Evolutionary conservation across 2,329 filamentous ascomycete genomes (phyloP).

Genomic region (Bipolaris gigantea): DNA sequence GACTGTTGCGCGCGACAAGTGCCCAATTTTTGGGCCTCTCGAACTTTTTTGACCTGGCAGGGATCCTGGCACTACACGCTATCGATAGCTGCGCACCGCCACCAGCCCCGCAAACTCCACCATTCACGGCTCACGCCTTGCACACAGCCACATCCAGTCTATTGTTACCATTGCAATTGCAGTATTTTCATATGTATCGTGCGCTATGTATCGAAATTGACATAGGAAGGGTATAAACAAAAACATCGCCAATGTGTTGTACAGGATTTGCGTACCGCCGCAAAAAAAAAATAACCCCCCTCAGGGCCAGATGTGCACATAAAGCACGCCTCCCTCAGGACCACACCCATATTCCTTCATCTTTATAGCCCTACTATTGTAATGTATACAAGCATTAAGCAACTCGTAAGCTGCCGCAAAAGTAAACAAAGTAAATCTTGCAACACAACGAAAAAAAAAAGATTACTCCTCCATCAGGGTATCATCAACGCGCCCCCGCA

Average conservation of each 20-base stretch:
- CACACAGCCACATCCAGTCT: background rate
- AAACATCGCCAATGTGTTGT: constrained; percentile 11
- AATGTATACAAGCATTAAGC: constrained; percentile 16
- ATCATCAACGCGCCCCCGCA: constrained; percentile 32
- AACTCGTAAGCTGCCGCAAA: constrained; percentile 11
- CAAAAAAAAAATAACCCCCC: background rate
- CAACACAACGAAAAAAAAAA: constrained; percentile 5
- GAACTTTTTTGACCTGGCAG: constrained; percentile 20
- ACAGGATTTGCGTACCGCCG: constrained; percentile 6
- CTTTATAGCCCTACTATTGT: constrained; percentile 4
- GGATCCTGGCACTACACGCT: constrained; percentile 13
- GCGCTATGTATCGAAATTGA: constrained; percentile 3
- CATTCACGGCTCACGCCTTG: background rate
- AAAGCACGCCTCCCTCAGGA: constrained; percentile 3
- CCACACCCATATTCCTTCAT: background rate
- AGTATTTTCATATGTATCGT: constrained; percentile 2
- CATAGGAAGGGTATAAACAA: constrained; percentile 18
- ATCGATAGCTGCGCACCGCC: constrained; percentile 21
- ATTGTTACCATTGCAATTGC: constrained; percentile 6
- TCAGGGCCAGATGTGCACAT: constrained; percentile 4
- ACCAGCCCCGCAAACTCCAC: constrained; percentile 5
- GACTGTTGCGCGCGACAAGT: constrained; percentile 1
- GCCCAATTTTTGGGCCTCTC: constrained; percentile 15
- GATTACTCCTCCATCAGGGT: constrained; percentile 40
- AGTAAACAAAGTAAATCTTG: background rate